Conservation (phyloP, 148 eudicot species). For the Camellia sinensis region DNA sequence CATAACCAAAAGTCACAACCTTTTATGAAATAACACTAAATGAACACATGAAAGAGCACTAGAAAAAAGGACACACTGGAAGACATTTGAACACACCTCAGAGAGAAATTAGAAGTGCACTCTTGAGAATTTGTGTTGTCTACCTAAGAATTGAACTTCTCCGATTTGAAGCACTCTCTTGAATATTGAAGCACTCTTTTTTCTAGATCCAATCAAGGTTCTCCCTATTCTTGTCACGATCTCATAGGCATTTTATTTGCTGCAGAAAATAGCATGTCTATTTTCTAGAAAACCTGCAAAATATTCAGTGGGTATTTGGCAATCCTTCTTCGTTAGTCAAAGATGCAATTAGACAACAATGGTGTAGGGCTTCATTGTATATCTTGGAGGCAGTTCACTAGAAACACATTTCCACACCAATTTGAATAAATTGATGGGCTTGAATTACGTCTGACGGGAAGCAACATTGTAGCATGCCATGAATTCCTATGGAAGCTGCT, state of each 20-base stretch:
- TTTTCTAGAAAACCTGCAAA: background rate
- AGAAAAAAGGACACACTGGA: too few relatives aligned
- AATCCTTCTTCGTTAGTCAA: background rate
- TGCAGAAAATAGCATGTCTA: background rate
- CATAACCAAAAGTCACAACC: too few relatives aligned
- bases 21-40: too few relatives aligned
- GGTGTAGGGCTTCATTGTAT: background rate
- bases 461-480: background rate
- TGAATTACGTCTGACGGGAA: background rate
- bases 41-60: too few relatives aligned
- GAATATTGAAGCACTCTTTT: too few relatives aligned
- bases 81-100: too few relatives aligned
- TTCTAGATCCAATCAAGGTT: too few relatives aligned
- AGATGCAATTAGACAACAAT: background rate
- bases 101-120: too few relatives aligned
- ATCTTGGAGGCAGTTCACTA: background rate
- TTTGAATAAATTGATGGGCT: background rate
- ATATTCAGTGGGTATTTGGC: background rate
- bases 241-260: conserved; percentile 1
- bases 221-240: background rate
- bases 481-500: too few relatives aligned
- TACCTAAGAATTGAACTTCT: too few relatives aligned
- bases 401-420: background rate
- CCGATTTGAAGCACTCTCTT: too few relatives aligned
- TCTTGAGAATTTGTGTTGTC: too few relatives aligned